Evolutionary conservation across 1,139 yeast species (phyloP), one percentile per base, ranked within the genome.

Genomic region (Taiozyma sp.): DNA sequence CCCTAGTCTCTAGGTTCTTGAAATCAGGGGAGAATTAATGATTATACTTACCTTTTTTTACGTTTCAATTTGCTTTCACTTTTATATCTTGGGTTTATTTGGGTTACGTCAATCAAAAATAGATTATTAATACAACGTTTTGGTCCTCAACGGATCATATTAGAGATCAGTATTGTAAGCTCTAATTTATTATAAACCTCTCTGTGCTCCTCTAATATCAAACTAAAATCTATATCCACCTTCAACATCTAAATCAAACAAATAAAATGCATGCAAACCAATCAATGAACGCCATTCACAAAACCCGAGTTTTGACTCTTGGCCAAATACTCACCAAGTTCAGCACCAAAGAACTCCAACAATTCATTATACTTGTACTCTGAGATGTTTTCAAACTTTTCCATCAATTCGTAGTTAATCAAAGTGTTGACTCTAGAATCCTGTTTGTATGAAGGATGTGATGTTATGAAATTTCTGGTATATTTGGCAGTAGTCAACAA

Each of bases 401-500:
- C 65, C 53, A 90, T 71, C 53, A 95, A 69, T 53, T 89, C 96
- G 68, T 78, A 90, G 67, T 87, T 90, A 54, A 91, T 78, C 51
- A 65, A 66, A 23, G 80, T 81, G 29, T 79, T 70, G 34, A 95
- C 80, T 61, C 82, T 80, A 22, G 97, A 89, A 68, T 93, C 98
- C 38, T 80, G 76, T 57, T 81, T 72, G 70, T 93, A 93, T 51
- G 73, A 78, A 2, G 78, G 74, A 64, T 89, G 96, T 7, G 64
- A 58, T 40, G 77, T 59, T 7, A 89, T 84, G 64, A 79, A 84
- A 39, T 78, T 63, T 62, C 99, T 79, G 49, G 91, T 73, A 79
- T 83, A 92, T 46, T 74, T 76, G 5, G 99, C 98, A 39, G 86
- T 79, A 8, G 97, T 87, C 49, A 84, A 82, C 36, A 90, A 74